Percentiles rank a stretch among this genome's conserved stretches.
Conservation (phyloP, 164 flowering plant species). For the Liriodendron chinense region DNA sequence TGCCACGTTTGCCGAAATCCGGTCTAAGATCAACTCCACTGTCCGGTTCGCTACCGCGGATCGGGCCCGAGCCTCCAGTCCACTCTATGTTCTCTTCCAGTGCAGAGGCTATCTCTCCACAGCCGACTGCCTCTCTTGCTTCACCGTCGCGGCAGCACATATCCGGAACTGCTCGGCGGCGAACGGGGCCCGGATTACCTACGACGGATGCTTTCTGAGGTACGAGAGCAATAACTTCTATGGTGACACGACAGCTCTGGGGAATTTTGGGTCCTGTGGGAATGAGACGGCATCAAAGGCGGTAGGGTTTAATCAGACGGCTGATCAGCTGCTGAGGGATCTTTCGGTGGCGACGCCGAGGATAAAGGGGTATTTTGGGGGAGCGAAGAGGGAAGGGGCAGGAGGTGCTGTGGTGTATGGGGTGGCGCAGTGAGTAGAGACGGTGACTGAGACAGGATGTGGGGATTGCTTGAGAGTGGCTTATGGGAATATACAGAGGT, state of each 20-base stretch:
- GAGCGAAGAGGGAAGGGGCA: slow-evolving; percentile 15
- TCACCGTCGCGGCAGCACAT: slow-evolving; percentile 20
- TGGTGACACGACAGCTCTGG: slow-evolving; percentile 24
- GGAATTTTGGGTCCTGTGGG: slow-evolving; percentile 29
- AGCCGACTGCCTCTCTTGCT: slow-evolving; percentile 39
- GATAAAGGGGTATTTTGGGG: slow-evolving; percentile 36
- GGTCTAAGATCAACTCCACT: slow-evolving; percentile 3
- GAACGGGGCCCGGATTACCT: slow-evolving; percentile 44
- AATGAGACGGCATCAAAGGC: slow-evolving; percentile 25
- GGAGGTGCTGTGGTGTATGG: slow-evolving; percentile 29
- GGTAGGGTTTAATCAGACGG: slow-evolving; percentile 13
- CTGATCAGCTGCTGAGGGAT: background rate
- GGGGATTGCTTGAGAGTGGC: background rate
- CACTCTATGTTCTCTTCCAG: background rate
- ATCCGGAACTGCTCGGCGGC: slow-evolving; percentile 41
- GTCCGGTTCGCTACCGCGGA: slow-evolving; percentile 34
- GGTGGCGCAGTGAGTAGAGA: slow-evolving; percentile 48
- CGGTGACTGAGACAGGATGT: slow-evolving; percentile 20
- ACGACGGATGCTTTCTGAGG: slow-evolving; percentile 53
- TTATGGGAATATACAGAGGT: background rate
- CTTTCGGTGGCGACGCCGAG: slow-evolving; percentile 28
- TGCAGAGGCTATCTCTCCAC: slow-evolving; percentile 21
- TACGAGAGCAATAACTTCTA: slow-evolving; percentile 44
- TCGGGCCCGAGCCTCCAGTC: background rate
- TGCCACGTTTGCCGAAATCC: slow-evolving; percentile 10